phyloP scores from a whole-genome alignment of 257 asterid species.

The Solanum ahanhuiri region DNA sequence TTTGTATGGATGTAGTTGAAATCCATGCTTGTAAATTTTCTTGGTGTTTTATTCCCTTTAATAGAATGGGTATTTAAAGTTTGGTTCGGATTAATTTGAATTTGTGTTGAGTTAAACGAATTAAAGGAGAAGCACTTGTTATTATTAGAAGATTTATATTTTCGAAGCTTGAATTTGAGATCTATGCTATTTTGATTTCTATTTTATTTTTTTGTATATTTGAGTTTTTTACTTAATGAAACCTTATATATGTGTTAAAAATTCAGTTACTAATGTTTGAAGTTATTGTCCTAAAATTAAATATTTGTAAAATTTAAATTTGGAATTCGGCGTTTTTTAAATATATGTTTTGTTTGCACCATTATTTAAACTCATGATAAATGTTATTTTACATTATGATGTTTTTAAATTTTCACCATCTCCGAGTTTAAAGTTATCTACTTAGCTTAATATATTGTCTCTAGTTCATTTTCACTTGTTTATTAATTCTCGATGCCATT shows the following conservation, averaged over 20 bases:
- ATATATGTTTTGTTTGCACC: too few species aligned
- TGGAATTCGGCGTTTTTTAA: too few species aligned
- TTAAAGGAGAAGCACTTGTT: background rate
- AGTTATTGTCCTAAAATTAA: background rate
- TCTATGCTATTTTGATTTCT: accelerated
- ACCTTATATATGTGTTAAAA: background rate
- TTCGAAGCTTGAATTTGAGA: background rate
- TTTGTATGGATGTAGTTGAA: background rate
- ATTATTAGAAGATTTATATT: background rate
- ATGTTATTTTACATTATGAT: background rate
- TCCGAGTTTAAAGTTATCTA: background rate
- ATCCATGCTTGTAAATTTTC: background rate
- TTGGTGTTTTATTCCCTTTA: background rate
- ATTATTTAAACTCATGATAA: background rate
- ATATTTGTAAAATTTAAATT: too few species aligned
- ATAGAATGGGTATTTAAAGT: background rate
- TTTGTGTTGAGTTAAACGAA: background rate
- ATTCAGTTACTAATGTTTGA: background rate
- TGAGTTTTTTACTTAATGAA: background rate
- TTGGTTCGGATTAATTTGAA: background rate
- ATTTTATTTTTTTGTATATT: background rate
- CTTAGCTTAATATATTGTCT: background rate
- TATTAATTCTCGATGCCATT: background rate
- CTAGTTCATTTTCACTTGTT: background rate
- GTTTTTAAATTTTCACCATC: too few species aligned